These are phyloP conservation scores for Olyra latifolia DNA, from an alignment of 176 grass and related monocot genomes.

Conservation along the genomic window DNA sequence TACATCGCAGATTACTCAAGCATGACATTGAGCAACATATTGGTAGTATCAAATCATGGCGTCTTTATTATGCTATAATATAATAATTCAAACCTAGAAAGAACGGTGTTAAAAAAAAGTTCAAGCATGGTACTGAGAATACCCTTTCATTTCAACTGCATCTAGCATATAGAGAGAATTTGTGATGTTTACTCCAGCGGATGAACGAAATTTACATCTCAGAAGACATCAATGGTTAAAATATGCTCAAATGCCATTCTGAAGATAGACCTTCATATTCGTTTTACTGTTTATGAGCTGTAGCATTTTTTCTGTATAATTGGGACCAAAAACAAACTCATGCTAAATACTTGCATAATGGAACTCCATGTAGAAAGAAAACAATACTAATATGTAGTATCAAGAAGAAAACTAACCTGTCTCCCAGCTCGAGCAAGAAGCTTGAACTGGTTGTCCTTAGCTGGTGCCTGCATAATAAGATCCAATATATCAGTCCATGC, in stretches of 20 bases:
- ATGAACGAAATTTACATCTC: neutral
- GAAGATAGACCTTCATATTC: neutral
- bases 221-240: neutral
- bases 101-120: neutral
- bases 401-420: slow-evolving; percentile 59
- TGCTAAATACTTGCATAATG: neutral
- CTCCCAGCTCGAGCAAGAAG: slow-evolving; percentile 97
- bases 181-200: neutral
- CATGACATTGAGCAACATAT: neutral
- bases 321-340: neutral
- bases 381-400: neutral
- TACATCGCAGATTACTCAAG: neutral
- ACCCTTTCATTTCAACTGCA: neutral
- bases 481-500: slow-evolving; percentile 24
- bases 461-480: slow-evolving; percentile 55
- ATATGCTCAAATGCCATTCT: neutral
- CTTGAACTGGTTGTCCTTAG: slow-evolving; percentile 88
- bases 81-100: neutral
- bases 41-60: neutral
- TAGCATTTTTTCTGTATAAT: slow-evolving; percentile 3
- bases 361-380: slow-evolving; percentile 1
- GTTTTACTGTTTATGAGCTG: neutral
- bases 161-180: neutral
- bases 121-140: neutral
- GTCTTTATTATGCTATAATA: neutral